Conservation (phyloP, 805 yeast genomes). For the Metschnikowia picachoensis region DNA sequence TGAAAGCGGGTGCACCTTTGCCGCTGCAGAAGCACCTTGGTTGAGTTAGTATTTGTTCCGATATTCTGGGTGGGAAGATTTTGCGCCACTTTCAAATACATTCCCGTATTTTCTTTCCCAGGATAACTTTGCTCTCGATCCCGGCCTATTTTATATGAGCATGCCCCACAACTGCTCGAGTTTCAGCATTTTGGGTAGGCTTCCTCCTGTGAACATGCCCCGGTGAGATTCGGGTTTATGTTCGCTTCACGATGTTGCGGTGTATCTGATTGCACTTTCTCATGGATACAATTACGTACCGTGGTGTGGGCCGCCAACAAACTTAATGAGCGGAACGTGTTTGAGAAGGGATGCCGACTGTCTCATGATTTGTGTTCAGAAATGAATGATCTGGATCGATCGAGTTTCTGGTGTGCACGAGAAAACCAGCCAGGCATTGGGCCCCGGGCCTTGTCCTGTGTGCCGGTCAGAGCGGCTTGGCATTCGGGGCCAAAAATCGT, state of each 20-base stretch:
- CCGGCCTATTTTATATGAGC: no score
- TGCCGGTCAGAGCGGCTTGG: conserved; percentile 6
- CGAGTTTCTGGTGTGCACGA: background rate
- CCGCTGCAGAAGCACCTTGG: conserved; percentile 10
- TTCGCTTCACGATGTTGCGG: background rate
- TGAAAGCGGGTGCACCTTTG: conserved; percentile 34
- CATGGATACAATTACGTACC: conserved; percentile 11
- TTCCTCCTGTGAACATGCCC: background rate
- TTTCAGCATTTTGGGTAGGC: no score
- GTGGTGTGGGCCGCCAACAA: conserved; percentile 75
- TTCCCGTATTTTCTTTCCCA: no score
- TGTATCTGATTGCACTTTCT: background rate
- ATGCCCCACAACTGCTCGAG: no score
- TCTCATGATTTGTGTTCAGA: conserved; percentile 26
- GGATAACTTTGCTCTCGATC: no score
- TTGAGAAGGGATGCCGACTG: conserved; percentile 30
- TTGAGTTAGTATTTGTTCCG: conserved; percentile 6
- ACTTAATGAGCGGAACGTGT: conserved; percentile 73
- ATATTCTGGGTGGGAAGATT: no score
- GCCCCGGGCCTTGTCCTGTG: conserved; percentile 5
- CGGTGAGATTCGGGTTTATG: background rate
- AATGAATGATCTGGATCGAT: background rate
- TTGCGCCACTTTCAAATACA: no score
- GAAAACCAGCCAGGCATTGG: conserved; percentile 6
- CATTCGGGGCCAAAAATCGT: background rate